phyloP scores from a whole-genome alignment of 208 protist species.

The Phytomonas sp. region DNA sequence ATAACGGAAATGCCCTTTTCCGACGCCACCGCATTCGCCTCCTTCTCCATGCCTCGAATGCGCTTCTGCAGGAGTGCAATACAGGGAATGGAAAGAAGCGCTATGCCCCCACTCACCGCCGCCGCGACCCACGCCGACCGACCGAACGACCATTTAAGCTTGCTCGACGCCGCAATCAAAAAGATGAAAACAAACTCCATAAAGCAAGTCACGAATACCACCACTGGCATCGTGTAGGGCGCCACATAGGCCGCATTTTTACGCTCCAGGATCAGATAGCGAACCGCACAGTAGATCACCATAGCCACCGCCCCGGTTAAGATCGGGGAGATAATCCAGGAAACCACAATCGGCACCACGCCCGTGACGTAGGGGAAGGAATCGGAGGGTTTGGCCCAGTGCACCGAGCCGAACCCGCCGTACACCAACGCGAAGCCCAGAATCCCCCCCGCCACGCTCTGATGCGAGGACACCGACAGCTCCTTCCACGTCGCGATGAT shows the following conservation, averaged over 20 bases:
- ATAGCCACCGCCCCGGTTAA: slow-evolving; percentile 28
- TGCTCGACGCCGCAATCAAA: slow-evolving; percentile 36
- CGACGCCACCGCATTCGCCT: slow-evolving; percentile 13
- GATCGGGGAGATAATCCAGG: slow-evolving; percentile 57
- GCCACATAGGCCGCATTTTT: slow-evolving; percentile 26
- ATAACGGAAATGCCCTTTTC: slow-evolving; percentile 21
- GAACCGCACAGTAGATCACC: slow-evolving; percentile 28
- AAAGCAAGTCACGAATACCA: slow-evolving; percentile 42
- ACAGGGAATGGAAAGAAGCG: slow-evolving; percentile 23
- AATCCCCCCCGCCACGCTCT: slow-evolving; percentile 55
- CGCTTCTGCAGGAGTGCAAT: slow-evolving; percentile 38
- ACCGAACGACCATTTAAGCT: slow-evolving; percentile 23
- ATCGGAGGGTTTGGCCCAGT: slow-evolving; percentile 33
- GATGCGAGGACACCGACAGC: slow-evolving; percentile 52
- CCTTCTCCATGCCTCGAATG: slow-evolving; percentile 18
- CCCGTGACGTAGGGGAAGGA: slow-evolving; percentile 45
- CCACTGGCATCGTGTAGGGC: slow-evolving; percentile 29
- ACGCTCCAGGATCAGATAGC: slow-evolving; percentile 31
- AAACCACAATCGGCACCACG: slow-evolving; percentile 43
- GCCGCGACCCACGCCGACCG: slow-evolving; percentile 41
- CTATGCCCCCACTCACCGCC: slow-evolving; percentile 31
- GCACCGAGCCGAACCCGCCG: slow-evolving; percentile 33
- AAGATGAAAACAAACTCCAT: slow-evolving; percentile 65
- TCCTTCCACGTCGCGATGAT: slow-evolving; percentile 31
- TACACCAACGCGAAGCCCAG: slow-evolving; percentile 67